Evolutionary conservation across 208 protist species (phyloP), one percentile per base, ranked within the genome.

Genomic region (Phytomonas serpens): DNA sequence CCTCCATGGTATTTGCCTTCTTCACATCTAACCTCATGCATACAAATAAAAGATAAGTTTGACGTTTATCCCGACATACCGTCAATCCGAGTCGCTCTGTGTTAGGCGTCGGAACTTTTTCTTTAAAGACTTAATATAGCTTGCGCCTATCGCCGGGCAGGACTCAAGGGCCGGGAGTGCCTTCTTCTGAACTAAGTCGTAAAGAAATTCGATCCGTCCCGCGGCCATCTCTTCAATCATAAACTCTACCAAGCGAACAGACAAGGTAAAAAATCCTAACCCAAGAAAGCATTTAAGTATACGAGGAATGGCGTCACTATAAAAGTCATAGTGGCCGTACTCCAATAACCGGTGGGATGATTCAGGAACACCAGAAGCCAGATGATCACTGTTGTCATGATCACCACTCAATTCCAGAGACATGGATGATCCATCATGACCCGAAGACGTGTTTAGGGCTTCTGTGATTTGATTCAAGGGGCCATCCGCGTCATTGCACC

Each of bases 51-150:
- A 23, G 7, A 57, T 1, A 57, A 27, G 16, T 9, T 57, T 57
- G 19, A 3, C 4, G 47, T 27, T 27, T 6, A 57, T 19, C 27
- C 27, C 27, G 2, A 3, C 0, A 19, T 6, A 1, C 23, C 47
- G 16, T 30, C 74, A 93, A 64, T 95, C 90, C 13, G 90, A 95
- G 73, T 95, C 90, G 64, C 90, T 95, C 77, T 93, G 82, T 6
- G 78, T 90, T 40, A 95, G 78, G 32, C 73, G 67, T 36, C 85
- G 80, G 47, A 92, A 61, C 37, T 77, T 80, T 66, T 81, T 84
- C 31, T 65, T 64, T 40, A 95, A 62, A 7, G 86, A 82, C 14
- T 74, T 79, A 71, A 81, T 91, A 70, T 95, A 86, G 32, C 79
- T 82, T 0, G 66, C 42, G n/a, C 86, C 80, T 5, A 95, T 77